phyloP scores from a whole-genome alignment of 2,329 filamentous ascomycete genomes.

The Colletotrichum tanaceti region DNA sequence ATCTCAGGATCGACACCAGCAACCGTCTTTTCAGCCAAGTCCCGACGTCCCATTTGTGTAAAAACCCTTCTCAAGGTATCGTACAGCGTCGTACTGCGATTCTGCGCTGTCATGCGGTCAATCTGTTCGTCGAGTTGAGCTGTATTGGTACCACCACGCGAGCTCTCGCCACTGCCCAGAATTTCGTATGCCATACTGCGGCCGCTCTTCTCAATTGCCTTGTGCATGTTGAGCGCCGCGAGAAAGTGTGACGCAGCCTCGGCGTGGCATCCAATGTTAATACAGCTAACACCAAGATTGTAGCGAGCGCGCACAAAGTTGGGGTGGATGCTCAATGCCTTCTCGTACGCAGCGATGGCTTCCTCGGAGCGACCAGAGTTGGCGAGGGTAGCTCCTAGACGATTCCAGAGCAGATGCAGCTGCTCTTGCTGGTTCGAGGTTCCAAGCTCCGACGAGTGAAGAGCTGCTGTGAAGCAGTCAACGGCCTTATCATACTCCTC shows the following conservation, averaged over 20 bases:
- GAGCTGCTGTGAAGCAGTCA: slow-evolving; percentile 94
- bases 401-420: slow-evolving; percentile 96
- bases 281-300: slow-evolving; percentile 95
- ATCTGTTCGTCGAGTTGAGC: slow-evolving; percentile 74
- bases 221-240: slow-evolving; percentile 94
- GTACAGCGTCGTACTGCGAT: slow-evolving; percentile 95
- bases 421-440: slow-evolving; percentile 86
- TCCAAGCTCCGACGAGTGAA: slow-evolving; percentile 86
- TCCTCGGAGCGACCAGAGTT: slow-evolving; percentile 95
- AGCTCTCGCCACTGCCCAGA: slow-evolving; percentile 64
- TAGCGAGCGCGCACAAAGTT: slow-evolving; percentile 98
- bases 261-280: slow-evolving; percentile 95
- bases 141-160: slow-evolving; percentile 56
- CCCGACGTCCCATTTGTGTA: slow-evolving; percentile 90
- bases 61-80: slow-evolving; percentile 96
- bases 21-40: slow-evolving; percentile 88
- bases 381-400: slow-evolving; percentile 92
- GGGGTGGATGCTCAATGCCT: slow-evolving; percentile 86
- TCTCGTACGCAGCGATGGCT: slow-evolving; percentile 95
- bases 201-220: slow-evolving; percentile 87
- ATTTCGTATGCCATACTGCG: slow-evolving; percentile 86
- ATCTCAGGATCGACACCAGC: slow-evolving; percentile 90
- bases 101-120: slow-evolving; percentile 91
- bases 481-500: slow-evolving; percentile 99
- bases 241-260: slow-evolving; percentile 94